A percentile compares a stretch with the other conserved stretches of the same genome.
These are phyloP conservation scores for Oryza glumipatula DNA, from an alignment of 176 grass and related monocot genomes.

Conservation along the genomic window DNA sequence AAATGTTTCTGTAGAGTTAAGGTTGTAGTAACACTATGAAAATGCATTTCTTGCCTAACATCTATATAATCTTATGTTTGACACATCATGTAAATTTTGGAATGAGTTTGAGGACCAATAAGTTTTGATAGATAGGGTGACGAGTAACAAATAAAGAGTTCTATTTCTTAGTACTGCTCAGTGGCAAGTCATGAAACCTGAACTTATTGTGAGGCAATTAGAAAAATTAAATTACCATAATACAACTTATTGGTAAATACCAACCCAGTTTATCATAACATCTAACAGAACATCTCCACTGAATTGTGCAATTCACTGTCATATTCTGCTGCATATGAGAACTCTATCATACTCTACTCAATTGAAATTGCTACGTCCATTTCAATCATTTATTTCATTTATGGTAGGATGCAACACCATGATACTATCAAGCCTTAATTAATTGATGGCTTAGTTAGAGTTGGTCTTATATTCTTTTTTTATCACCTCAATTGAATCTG, in stretches of 20 bases:
- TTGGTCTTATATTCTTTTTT: constrained; percentile 16
- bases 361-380: neutral
- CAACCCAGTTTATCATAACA: constrained; percentile 13
- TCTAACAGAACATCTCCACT: neutral
- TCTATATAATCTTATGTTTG: constrained; percentile 12
- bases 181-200: constrained; percentile 8
- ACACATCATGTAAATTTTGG: neutral
- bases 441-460: neutral
- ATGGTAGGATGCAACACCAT: constrained; percentile 2
- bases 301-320: neutral
- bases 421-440: constrained; percentile 20
- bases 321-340: constrained; percentile 20
- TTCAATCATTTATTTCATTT: neutral
- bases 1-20: neutral
- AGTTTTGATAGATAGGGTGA: neutral
- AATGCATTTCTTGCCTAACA: constrained; percentile 37
- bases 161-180: neutral
- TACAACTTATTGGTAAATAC: neutral
- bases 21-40: constrained; percentile 1
- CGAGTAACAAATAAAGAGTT: constrained; percentile 30
- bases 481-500: neutral
- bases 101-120: constrained; percentile 8
- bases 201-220: constrained; percentile 14
- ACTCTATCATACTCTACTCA: constrained; percentile 1
- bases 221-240: constrained; percentile 8